A percentile compares a stretch with the other conserved stretches of the same genome.
These are phyloP conservation scores for Mytilinidion resinicola DNA, from an alignment of 495 filamentous ascomycete species.

Conservation along the genomic window DNA sequence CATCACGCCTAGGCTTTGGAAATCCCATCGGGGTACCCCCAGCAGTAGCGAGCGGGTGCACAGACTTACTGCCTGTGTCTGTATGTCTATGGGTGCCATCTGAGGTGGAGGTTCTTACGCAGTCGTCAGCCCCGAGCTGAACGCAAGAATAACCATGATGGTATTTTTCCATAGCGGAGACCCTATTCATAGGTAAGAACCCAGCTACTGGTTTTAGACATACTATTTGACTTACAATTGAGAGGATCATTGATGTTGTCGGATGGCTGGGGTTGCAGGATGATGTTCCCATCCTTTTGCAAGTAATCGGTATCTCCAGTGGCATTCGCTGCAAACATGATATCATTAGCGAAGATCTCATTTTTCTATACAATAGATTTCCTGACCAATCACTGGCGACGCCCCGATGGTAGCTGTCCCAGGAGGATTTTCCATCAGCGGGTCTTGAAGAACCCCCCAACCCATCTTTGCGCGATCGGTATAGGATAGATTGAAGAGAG, in stretches of 20 bases:
- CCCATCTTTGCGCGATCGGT: slow-evolving; percentile 9
- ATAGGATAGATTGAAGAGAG: neutral
- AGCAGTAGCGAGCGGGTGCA: too few relatives aligned
- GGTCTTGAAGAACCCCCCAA: slow-evolving; percentile 20
- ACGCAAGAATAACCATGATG: slow-evolving; percentile 24
- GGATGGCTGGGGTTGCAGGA: slow-evolving; percentile 88
- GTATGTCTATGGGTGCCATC: too few relatives aligned
- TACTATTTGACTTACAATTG: slow-evolving; percentile 54
- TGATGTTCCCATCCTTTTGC: slow-evolving; percentile 67
- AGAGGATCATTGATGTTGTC: slow-evolving; percentile 85
- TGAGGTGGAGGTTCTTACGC: slow-evolving; percentile 2
- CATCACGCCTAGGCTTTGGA: too few relatives aligned
- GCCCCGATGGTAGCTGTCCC: slow-evolving; percentile 21
- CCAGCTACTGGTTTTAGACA: neutral
- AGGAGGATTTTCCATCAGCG: slow-evolving; percentile 17
- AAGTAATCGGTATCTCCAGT: slow-evolving; percentile 3
- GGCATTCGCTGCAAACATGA: neutral
- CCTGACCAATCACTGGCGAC: slow-evolving; percentile 5
- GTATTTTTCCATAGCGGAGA: slow-evolving; percentile 22
- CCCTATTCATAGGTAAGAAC: slow-evolving; percentile 2
- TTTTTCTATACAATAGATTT: neutral
- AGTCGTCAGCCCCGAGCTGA: slow-evolving; percentile 24
- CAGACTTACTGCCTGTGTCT: too few relatives aligned
- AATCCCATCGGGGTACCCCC: too few relatives aligned
- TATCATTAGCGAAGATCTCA: neutral